These are phyloP conservation scores for Pseudopyricularia javanii DNA, from an alignment of 2,329 filamentous ascomycete genomes.

Conservation along the genomic window DNA sequence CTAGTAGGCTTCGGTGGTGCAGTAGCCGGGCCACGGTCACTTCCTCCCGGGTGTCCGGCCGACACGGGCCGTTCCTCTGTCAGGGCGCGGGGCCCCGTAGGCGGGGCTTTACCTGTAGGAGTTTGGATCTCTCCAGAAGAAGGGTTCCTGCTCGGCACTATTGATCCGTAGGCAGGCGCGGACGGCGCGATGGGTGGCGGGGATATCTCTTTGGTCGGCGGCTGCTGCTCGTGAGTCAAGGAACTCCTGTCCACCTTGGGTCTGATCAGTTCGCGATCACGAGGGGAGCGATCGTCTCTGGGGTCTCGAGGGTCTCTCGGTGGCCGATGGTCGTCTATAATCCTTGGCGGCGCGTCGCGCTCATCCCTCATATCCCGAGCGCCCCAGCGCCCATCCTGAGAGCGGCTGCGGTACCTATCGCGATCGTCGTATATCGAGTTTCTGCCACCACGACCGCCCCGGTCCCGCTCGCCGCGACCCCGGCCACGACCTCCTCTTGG, in stretches of 20 bases:
- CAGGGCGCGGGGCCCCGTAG: conserved; percentile 40
- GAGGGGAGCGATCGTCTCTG: conserved; percentile 33
- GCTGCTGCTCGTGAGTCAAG: conserved; percentile 31
- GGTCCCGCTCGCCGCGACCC: conserved; percentile 43
- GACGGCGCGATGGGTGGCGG: conserved; percentile 45
- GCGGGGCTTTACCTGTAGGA: conserved; percentile 32
- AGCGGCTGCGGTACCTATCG: conserved; percentile 52
- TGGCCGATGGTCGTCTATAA: conserved; percentile 1
- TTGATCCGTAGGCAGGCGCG: conserved; percentile 44
- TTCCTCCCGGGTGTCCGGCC: conserved; percentile 22
- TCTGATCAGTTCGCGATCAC: conserved; percentile 32
- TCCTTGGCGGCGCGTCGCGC: conserved; percentile 13
- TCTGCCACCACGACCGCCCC: conserved; percentile 26
- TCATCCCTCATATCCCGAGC: conserved; percentile 24
- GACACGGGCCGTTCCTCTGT: conserved; percentile 35
- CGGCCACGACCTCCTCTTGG: conserved; percentile 42
- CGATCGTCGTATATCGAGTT: conserved; percentile 45
- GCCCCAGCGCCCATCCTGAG: conserved; percentile 49
- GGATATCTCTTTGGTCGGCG: conserved; percentile 37
- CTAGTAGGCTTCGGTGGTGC: conserved; percentile 30
- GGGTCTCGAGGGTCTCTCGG: conserved; percentile 32
- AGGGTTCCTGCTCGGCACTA: conserved; percentile 30
- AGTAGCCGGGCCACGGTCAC: conserved; percentile 24
- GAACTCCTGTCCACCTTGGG: conserved; percentile 38
- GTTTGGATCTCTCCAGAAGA: conserved; percentile 21